Evolutionary conservation across 1,284 basidiomycete species (phyloP).

Genomic region (Apiotrichum porosum): DNA sequence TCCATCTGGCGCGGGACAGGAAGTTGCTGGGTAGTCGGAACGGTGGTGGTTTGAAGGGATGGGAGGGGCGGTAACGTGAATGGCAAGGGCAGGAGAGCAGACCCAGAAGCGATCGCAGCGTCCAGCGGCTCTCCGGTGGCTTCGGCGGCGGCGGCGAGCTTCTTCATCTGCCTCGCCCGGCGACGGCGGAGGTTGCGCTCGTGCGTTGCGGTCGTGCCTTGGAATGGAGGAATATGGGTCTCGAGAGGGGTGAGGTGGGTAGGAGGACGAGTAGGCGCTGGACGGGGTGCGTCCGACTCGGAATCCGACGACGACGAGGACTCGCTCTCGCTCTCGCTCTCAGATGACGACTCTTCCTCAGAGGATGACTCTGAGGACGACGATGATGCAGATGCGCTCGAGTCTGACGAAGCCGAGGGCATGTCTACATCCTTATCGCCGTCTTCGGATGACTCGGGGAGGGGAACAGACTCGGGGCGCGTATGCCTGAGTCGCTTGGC

Average conservation of each 20-base stretch:
- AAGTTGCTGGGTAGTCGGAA: constrained; percentile 6
- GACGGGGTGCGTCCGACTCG: constrained; percentile 8
- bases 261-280: constrained; percentile 8
- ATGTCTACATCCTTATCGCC: no score
- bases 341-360: no score
- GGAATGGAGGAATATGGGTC: constrained; percentile 26
- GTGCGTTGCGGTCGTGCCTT: constrained; percentile 38
- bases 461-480: no score
- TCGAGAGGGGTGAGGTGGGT: constrained; percentile 1
- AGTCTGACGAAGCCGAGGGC: no score
- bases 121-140: background rate
- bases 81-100: background rate
- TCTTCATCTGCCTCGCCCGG: constrained; percentile 22
- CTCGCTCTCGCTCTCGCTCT: background rate
- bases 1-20: constrained; percentile 26
- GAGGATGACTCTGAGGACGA: no score
- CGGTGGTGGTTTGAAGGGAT: background rate
- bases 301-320: background rate
- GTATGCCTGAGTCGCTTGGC: no score
- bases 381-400: no score
- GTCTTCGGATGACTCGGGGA: no score
- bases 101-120: background rate
- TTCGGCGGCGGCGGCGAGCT: constrained; percentile 7
- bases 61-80: background rate
- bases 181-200: constrained; percentile 38